Percentiles rank a stretch among this genome's conserved stretches.
Conservation (phyloP, 2,329 filamentous ascomycete species). For the Monilinia aucupariae region DNA sequence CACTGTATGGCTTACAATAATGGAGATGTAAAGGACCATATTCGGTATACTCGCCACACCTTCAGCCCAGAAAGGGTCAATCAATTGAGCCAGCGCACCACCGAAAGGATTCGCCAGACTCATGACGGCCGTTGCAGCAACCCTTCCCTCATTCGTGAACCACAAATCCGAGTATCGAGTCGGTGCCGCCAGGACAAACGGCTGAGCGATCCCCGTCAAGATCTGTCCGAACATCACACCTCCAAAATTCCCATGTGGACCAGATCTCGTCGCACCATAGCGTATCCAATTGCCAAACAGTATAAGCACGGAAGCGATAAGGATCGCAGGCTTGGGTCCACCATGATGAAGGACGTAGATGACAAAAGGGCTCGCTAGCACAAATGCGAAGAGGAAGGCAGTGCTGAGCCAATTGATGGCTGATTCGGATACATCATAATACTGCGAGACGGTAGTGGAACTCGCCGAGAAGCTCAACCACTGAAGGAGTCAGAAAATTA, state of each 20-base stretch:
- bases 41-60: conserved; percentile 61
- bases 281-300: conserved; percentile 88
- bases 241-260: conserved; percentile 58
- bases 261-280: conserved; percentile 61
- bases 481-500: conserved; percentile 41
- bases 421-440: conserved; percentile 69
- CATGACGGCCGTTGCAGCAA: conserved; percentile 79
- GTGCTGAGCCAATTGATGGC: conserved; percentile 92
- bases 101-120: conserved; percentile 87
- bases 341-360: conserved; percentile 72
- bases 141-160: conserved; percentile 81
- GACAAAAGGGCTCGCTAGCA: conserved; percentile 62
- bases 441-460: conserved; percentile 64
- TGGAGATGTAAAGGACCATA: conserved; percentile 78
- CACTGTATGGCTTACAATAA: conserved; percentile 57
- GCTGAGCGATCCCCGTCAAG: conserved; percentile 80
- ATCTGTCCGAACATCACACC: conserved; percentile 89
- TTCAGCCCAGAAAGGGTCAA: conserved; percentile 70
- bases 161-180: conserved; percentile 90
- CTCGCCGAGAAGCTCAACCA: conserved; percentile 92
- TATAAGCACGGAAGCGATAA: conserved; percentile 65
- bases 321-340: conserved; percentile 73
- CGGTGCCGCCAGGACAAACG: conserved; percentile 84
- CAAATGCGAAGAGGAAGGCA: conserved; percentile 79
- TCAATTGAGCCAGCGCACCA: conserved; percentile 79